Conservation (phyloP, 352 stramenopile species). For the Phytophthora citrophthora region DNA sequence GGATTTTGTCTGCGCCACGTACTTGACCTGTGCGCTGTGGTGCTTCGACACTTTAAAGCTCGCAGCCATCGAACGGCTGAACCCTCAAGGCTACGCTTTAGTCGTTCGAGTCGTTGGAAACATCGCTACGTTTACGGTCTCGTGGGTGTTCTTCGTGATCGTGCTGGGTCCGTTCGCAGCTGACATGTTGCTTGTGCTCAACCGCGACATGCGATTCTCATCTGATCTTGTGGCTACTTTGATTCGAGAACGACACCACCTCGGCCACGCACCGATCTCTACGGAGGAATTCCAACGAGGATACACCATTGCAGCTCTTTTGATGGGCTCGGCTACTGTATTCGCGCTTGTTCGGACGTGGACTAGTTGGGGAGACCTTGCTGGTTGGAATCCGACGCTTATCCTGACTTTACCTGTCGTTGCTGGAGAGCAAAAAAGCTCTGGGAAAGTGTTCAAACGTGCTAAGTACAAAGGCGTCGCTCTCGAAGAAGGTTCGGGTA, state of each 20-base stretch:
- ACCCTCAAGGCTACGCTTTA: background rate
- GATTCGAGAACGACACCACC: slow-evolving; percentile 35
- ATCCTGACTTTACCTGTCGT: background rate
- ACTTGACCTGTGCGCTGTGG: slow-evolving; percentile 32
- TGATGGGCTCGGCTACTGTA: slow-evolving; percentile 18
- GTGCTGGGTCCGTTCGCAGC: slow-evolving; percentile 36
- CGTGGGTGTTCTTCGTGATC: slow-evolving; percentile 36
- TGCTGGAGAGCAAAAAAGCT: background rate
- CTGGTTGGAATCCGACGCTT: slow-evolving; percentile 22
- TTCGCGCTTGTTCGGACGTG: slow-evolving; percentile 20
- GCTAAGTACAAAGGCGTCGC: slow-evolving; percentile 12
- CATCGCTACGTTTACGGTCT: slow-evolving; percentile 23
- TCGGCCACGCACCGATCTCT: slow-evolving; percentile 38
- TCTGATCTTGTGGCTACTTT: slow-evolving; percentile 37
- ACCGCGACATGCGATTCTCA: slow-evolving; percentile 45
- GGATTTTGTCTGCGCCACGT: slow-evolving; percentile 42
- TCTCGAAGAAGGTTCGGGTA: slow-evolving; percentile 21
- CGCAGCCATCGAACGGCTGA: background rate
- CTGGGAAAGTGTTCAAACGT: slow-evolving; percentile 10
- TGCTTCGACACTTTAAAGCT: slow-evolving; percentile 27
- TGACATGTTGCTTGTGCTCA: slow-evolving; percentile 47
- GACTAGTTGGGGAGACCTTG: slow-evolving; percentile 22
- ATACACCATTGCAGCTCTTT: slow-evolving; percentile 26
- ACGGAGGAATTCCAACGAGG: slow-evolving; percentile 37
- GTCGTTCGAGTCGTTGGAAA: slow-evolving; percentile 5